These are phyloP conservation scores for Trichoderma orchidacearum DNA, from an alignment of 495 filamentous ascomycete genomes.

Conservation along the genomic window DNA sequence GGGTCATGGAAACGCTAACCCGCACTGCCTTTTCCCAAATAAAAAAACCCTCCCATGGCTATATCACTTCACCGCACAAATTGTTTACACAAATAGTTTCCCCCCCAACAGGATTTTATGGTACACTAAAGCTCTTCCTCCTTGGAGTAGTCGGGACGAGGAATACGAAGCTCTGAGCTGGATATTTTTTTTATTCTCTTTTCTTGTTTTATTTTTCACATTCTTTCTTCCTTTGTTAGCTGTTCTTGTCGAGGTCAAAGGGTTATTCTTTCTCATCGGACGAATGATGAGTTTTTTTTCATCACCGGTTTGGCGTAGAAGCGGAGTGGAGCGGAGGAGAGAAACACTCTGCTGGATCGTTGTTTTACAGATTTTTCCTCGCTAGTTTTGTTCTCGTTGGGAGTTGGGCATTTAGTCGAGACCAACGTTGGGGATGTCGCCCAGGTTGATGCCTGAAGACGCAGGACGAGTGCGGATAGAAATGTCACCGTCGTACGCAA, in stretches of 20 bases:
- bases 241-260: background rate
- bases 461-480: conserved; percentile 42
- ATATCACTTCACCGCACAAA: background rate
- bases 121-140: background rate
- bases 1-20: background rate
- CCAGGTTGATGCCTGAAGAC: conserved; percentile 9
- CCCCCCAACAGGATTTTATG: background rate
- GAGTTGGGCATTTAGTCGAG: conserved; percentile 26
- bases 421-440: conserved; percentile 24
- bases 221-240: background rate
- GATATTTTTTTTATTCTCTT: background rate
- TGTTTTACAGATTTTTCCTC: too few relatives aligned
- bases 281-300: background rate
- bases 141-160: too few relatives aligned
- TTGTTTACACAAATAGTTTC: background rate
- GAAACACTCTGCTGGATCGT: background rate
- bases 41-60: background rate
- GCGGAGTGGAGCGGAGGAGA: background rate
- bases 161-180: background rate
- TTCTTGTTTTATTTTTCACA: background rate
- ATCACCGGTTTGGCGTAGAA: background rate
- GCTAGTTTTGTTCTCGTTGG: background rate
- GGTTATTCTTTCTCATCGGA: background rate
- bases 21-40: background rate
- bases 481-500: conserved; percentile 70